Percentiles rank a stretch among this genome's conserved stretches.
Conservation (phyloP, 2,329 filamentous ascomycete genomes). For the Fusarium humuli region DNA sequence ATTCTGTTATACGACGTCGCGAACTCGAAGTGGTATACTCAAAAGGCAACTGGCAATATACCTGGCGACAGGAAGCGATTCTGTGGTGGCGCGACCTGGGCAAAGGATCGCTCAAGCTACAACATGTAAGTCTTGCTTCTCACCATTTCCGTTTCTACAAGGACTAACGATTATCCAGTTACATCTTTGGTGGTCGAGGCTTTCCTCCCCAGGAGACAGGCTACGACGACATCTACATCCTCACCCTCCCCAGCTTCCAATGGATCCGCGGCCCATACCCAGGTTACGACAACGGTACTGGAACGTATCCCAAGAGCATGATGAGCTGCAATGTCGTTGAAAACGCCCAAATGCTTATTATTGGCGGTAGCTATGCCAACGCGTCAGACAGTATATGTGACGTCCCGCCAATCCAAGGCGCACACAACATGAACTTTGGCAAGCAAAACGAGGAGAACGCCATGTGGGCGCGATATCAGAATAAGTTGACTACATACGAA, state of each 20-base stretch:
- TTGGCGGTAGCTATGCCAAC: conserved; percentile 4
- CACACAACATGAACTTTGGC: conserved; percentile 16
- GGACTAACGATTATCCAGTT: not conserved
- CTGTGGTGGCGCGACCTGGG: conserved; percentile 12
- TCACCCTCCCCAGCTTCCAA: conserved; percentile 12
- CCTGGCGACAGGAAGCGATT: not conserved
- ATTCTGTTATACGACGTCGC: conserved; percentile 5
- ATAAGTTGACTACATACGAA: not conserved
- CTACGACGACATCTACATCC: conserved; percentile 17
- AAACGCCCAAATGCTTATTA: conserved; percentile 5
- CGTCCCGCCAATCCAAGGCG: not conserved
- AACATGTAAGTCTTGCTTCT: not conserved
- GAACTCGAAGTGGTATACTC: conserved; percentile 8
- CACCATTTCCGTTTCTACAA: rapidly evolving
- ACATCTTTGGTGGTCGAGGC: conserved; percentile 8
- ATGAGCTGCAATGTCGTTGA: conserved; percentile 16
- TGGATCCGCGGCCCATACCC: conserved; percentile 12
- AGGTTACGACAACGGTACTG: not conserved
- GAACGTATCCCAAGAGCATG: conserved; percentile 3
- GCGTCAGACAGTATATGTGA: not conserved
- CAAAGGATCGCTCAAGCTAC: conserved; percentile 10
- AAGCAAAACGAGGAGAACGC: conserved; percentile 10
- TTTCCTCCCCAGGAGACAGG: not conserved
- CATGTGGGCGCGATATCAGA: conserved; percentile 9
- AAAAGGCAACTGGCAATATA: not conserved